A percentile compares a stretch with the other conserved stretches of the same genome.
phyloP scores from a whole-genome alignment of 2,329 filamentous ascomycete genomes.

The Macrophomina phaseolina region DNA sequence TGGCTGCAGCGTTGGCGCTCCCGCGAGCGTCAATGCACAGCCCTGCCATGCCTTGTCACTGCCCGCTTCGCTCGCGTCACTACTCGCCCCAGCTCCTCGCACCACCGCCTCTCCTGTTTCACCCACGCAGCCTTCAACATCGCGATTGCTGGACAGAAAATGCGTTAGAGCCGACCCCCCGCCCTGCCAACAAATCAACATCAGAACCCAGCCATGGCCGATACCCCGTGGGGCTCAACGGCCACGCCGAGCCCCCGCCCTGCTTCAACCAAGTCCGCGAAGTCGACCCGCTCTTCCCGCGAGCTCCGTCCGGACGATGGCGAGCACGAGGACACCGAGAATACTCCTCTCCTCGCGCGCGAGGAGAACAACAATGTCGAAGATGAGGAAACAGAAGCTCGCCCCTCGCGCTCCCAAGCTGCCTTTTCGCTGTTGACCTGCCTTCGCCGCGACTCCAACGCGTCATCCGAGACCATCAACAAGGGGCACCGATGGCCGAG shows the following conservation, averaged over 20 bases:
- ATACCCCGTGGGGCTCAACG: constrained; percentile 44
- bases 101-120: constrained; percentile 14
- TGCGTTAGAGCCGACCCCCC: not conserved
- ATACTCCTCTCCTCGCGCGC: constrained; percentile 47
- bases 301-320: constrained; percentile 15
- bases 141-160: not conserved
- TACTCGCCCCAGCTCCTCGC: not conserved
- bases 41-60: not conserved
- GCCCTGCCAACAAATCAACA: not conserved
- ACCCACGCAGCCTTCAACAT: not conserved
- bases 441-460: constrained; percentile 35
- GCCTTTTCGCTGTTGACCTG: constrained; percentile 45
- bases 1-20: not conserved
- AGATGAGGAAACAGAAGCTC: constrained; percentile 31
- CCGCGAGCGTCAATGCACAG: constrained; percentile 15
- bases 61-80: constrained; percentile 16
- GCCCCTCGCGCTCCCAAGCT: constrained; percentile 37
- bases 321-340: constrained; percentile 40
- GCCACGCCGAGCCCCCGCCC: constrained; percentile 45
- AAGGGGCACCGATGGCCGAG: constrained; percentile 73
- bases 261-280: constrained; percentile 44
- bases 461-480: constrained; percentile 30
- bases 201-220: constrained; percentile 37
- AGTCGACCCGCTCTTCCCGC: constrained; percentile 40
- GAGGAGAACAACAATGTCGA: constrained; percentile 35